These are phyloP conservation scores for Polyplosphaeria fusca DNA, from an alignment of 495 filamentous ascomycete genomes.

Conservation along the genomic window DNA sequence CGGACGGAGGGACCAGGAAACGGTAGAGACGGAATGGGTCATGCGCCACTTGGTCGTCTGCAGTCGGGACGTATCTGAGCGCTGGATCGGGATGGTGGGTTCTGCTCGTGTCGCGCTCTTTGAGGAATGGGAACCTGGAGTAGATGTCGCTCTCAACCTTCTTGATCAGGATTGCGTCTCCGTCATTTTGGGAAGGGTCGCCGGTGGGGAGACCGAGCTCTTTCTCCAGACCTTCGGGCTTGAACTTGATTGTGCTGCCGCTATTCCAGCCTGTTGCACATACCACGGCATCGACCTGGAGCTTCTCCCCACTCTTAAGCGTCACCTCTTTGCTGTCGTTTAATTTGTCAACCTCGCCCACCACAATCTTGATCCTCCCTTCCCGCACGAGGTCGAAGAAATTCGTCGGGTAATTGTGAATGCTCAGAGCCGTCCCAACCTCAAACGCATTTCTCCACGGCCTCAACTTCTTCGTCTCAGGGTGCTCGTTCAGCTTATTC, in stretches of 20 bases:
- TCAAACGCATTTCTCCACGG: conserved; percentile 60
- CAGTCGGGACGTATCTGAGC: conserved; percentile 1
- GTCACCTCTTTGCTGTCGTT: conserved; percentile 47
- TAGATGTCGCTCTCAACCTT: conserved; percentile 10
- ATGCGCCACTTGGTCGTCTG: conserved; percentile 5
- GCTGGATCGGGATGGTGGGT: conserved; percentile 23
- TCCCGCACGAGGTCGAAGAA: conserved; percentile 35
- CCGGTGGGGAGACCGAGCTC: conserved; percentile 21
- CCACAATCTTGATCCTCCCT: conserved; percentile 58
- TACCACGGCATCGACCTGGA: conserved; percentile 62
- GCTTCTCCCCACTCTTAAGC: conserved; percentile 53
- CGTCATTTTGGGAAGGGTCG: neutral
- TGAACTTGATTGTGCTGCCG: conserved; percentile 59
- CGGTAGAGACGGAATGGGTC: conserved; percentile 50
- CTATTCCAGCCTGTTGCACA: conserved; percentile 48
- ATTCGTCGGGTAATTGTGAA: conserved; percentile 27
- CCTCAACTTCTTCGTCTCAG: conserved; percentile 60
- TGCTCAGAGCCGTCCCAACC: conserved; percentile 29
- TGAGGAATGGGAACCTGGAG: conserved; percentile 15
- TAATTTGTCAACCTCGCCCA: conserved; percentile 58
- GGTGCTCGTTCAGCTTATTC: conserved; percentile 60
- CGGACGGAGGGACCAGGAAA: conserved; percentile 66
- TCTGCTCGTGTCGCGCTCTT: conserved; percentile 20
- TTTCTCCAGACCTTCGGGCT: conserved; percentile 45
- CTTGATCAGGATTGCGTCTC: conserved; percentile 5